phyloP scores from a whole-genome alignment of 2,329 filamentous ascomycete species.

The Botrytis medusae region DNA sequence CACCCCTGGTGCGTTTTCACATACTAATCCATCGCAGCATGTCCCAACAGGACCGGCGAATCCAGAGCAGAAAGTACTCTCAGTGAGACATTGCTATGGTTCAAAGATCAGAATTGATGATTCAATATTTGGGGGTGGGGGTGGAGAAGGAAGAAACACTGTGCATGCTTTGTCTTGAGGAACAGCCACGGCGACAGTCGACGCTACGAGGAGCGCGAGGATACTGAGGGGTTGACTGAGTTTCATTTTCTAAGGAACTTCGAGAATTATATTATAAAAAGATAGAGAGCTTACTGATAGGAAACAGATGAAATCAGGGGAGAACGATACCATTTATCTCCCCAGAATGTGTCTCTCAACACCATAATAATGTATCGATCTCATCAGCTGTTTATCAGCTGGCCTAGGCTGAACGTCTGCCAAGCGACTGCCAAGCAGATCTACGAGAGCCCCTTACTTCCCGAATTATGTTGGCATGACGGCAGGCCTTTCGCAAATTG shows the following conservation, averaged over 20 bases:
- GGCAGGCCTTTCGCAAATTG: neutral
- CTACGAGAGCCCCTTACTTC: slow-evolving; percentile 18
- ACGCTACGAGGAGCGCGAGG: neutral
- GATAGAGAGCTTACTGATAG: neutral
- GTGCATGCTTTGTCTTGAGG: slow-evolving; percentile 6
- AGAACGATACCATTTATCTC: neutral
- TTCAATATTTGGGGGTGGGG: neutral
- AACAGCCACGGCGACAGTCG: neutral
- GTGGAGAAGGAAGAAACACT: neutral
- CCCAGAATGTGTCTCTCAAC: neutral
- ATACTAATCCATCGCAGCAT: slow-evolving; percentile 5
- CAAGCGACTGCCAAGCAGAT: slow-evolving; percentile 18
- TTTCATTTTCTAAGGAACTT: slow-evolving; percentile 7
- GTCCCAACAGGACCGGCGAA: slow-evolving; percentile 14
- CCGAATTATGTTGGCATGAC: neutral
- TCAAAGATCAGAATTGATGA: neutral
- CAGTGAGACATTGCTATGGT: slow-evolving; percentile 6
- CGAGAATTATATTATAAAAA: neutral
- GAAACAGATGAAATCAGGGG: neutral
- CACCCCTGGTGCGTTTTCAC: neutral
- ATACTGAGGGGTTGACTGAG: slow-evolving; percentile 13
- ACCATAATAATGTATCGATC: neutral
- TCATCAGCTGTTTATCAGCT: slow-evolving; percentile 19
- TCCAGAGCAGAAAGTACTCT: slow-evolving; percentile 3
- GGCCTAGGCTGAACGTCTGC: slow-evolving; percentile 7